Conservation (phyloP, 2,329 filamentous ascomycete genomes). For the Pseudodiploospora longispora region DNA sequence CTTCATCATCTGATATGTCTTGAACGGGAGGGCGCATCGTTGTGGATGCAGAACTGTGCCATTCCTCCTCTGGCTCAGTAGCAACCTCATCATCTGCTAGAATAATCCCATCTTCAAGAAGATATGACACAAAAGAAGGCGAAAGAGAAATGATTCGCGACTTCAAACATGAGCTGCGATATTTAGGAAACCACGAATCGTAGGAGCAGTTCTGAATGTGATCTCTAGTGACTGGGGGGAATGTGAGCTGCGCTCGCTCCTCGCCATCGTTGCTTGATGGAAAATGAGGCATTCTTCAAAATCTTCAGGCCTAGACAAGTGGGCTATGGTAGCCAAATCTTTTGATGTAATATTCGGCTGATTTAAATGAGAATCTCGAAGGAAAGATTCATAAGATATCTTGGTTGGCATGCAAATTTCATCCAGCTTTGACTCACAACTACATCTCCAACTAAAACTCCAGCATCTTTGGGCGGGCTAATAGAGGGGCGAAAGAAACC, state of each 20-base stretch:
- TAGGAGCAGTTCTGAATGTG: constrained; percentile 95
- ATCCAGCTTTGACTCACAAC: constrained; percentile 9
- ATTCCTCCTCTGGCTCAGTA: constrained; percentile 48
- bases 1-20: constrained; percentile 37
- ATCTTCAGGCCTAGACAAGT: neutral
- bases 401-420: no score
- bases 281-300: constrained; percentile 28
- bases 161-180: constrained; percentile 73
- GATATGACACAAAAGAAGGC: constrained; percentile 69
- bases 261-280: constrained; percentile 12
- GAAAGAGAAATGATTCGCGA: constrained; percentile 76
- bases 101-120: constrained; percentile 87
- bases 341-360: no score
- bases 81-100: constrained; percentile 61
- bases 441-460: constrained; percentile 3
- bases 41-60: constrained; percentile 27
- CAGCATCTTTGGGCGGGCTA: neutral
- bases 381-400: no score
- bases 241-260: constrained; percentile 42
- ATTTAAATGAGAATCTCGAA: no score
- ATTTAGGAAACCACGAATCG: constrained; percentile 83
- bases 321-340: no score
- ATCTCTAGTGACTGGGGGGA: constrained; percentile 73
- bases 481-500: constrained; percentile 7
- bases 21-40: constrained; percentile 26